Conservation (phyloP, 208 protist genomes). For the Blechomonas ayalai region DNA sequence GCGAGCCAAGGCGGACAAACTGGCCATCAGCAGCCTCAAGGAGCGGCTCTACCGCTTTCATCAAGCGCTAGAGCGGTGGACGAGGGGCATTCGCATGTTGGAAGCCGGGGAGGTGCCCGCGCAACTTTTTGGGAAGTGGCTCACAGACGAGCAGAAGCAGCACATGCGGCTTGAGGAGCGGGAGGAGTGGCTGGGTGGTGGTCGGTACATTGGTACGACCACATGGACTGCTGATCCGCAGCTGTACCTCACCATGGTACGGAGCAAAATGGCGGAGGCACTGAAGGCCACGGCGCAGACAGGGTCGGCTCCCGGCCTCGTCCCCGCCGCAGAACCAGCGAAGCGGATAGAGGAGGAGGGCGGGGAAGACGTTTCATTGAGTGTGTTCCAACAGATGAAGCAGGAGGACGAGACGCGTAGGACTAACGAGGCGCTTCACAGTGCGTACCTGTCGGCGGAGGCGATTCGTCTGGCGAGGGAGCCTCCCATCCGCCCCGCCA, state of each 20-base stretch:
- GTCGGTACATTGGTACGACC: constrained; percentile 44
- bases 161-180: constrained; percentile 77
- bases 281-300: neutral
- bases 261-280: constrained; percentile 5
- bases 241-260: no score
- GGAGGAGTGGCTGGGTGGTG: constrained; percentile 70
- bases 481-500: constrained; percentile 36
- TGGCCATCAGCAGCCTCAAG: constrained; percentile 62
- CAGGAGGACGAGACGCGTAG: constrained; percentile 68
- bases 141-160: constrained; percentile 71
- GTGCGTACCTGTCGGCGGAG: constrained; percentile 67
- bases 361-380: constrained; percentile 65
- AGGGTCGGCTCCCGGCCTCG: no score
- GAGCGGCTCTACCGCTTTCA: constrained; percentile 71
- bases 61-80: constrained; percentile 64
- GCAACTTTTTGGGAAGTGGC: constrained; percentile 76
- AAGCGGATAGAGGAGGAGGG: constrained; percentile 14
- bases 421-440: constrained; percentile 62
- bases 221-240: constrained; percentile 6
- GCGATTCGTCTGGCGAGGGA: constrained; percentile 46
- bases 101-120: constrained; percentile 74
- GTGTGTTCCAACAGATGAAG: constrained; percentile 88
- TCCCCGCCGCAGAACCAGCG: neutral
- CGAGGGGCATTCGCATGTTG: constrained; percentile 81
- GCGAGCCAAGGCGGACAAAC: constrained; percentile 45